Base-by-base conservation (phyloP, 768 basidiomycete genomes). In the Mycena amicta region DNA sequence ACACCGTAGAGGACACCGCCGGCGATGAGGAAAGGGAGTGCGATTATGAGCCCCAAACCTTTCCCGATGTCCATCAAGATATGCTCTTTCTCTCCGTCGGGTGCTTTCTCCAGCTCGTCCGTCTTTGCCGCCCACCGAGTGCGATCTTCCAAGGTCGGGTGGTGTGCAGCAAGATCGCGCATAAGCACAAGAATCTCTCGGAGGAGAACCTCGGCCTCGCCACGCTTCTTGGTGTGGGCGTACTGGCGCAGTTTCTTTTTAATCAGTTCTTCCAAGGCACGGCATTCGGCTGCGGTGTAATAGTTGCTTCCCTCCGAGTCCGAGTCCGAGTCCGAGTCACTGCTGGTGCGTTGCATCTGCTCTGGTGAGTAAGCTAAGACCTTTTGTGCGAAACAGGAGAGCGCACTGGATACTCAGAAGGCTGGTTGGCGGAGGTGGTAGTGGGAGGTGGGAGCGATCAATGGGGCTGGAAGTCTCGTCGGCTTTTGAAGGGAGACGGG, bases 31-130 rank as follows among this genome's bases (percentile, higher is more conserved):
- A 60, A 60, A 4, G 59, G 59, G 28, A 50, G 25, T 1, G 23
- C 49, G 16, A 60, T 6, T 13, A 60, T 60, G 4, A 60, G 37
- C 29, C 49, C 59, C 11, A 60, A 31, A 15, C 59, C 59, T 30
- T 33, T 52, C 30, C 53, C 59, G 18, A 60, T 55, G 25, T 60
- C 53, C 49, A 52, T 8, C 53, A 60, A 39, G 18, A 60, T 46
- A 23, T 55, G 50, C 4, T 55, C 53, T 23, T 52, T 45, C 13
- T 37, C 53, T 30, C 27, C 49, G 4, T 51, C 59, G 1, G 53
- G 12, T 5, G 50, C 66, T 20, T 54, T 61, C 15, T 60, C 47
- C 22, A 60, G 46, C 0, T 41, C 27, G 1, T 54, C 47, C 1
- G 58, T 47, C 29, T 50, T 40, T 16, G 5, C 40, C 11, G 0